These are phyloP conservation scores for Cryptococcus maquisensis DNA, from an alignment of 1,284 basidiomycete species.

Conservation along the genomic window DNA sequence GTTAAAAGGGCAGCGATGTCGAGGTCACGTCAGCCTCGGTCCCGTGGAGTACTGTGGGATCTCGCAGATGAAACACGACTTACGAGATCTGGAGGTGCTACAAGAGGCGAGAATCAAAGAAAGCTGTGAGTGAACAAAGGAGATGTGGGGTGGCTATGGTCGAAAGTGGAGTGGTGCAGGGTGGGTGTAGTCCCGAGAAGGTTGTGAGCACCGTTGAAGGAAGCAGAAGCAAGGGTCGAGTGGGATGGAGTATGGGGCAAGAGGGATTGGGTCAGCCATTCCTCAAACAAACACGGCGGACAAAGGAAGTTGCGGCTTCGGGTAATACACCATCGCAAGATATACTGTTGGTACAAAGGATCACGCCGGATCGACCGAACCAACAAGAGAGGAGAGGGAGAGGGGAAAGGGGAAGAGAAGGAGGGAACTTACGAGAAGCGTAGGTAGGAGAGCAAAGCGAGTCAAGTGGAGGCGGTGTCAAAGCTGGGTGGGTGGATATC, in stretches of 20 bases:
- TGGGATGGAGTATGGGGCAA: not conserved
- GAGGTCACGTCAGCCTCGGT: slow-evolving; percentile 12
- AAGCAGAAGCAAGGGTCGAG: not conserved
- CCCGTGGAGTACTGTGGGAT: slow-evolving; percentile 10
- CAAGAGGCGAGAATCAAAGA: not conserved
- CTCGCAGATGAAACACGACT: slow-evolving; percentile 5
- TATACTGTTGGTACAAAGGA: not conserved
- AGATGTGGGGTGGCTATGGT: slow-evolving; percentile 2
- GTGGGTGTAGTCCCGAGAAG: not conserved
- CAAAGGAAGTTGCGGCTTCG: not conserved
- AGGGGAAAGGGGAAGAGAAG: not conserved
- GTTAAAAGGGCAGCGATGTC: slow-evolving; percentile 18
- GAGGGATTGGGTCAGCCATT: not conserved
- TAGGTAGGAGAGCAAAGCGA: not conserved
- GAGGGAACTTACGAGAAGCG: not conserved
- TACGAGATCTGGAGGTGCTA: slow-evolving; percentile 5
- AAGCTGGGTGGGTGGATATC: not conserved
- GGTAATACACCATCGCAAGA: not conserved
- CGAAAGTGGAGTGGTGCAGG: not conserved
- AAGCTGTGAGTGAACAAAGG: slow-evolving; percentile 23
- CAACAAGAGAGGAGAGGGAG: not conserved
- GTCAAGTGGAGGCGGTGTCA: not conserved
- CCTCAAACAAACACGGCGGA: not conserved
- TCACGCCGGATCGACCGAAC: not conserved
- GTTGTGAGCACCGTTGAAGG: not conserved